These are phyloP conservation scores for Ormosia semicastrata DNA, from an alignment of 306 rosid genomes.

Conservation along the genomic window DNA sequence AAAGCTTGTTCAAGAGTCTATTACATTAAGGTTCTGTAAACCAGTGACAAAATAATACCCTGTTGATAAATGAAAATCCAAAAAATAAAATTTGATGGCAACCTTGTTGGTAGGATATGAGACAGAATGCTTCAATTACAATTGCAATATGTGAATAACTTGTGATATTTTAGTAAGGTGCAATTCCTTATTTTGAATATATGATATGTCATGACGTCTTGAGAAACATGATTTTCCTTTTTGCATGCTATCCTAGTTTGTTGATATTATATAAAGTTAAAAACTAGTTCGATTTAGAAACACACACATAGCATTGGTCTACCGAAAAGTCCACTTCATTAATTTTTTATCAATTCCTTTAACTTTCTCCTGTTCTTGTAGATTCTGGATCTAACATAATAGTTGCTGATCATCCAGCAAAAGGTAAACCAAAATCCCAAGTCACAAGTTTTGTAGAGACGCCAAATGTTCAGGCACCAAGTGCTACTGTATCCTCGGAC, in stretches of 20 bases:
- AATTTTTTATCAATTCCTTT: background rate
- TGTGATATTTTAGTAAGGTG: background rate
- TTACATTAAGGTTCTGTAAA: background rate
- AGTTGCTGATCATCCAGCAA: conserved; percentile 6
- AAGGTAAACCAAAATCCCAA: background rate
- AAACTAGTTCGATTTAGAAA: background rate
- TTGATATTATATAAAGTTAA: background rate
- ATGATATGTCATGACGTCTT: background rate
- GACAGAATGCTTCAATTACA: background rate
- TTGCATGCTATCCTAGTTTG: background rate
- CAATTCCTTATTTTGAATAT: background rate
- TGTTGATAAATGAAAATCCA: background rate
- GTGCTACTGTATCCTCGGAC: no score
- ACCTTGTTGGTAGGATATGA: background rate
- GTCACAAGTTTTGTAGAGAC: background rate
- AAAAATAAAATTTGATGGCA: background rate
- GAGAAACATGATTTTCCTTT: background rate
- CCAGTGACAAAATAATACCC: background rate
- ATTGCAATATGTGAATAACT: background rate
- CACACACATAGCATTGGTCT: background rate
- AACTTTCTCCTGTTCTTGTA: background rate
- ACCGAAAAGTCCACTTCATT: background rate
- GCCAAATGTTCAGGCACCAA: background rate
- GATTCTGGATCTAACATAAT: background rate
- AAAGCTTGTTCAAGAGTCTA: background rate